Percentiles rank a stretch among this genome's conserved stretches.
phyloP scores from a whole-genome alignment of 139 green algal genomes.

The Chlorella sorokiniana region DNA sequence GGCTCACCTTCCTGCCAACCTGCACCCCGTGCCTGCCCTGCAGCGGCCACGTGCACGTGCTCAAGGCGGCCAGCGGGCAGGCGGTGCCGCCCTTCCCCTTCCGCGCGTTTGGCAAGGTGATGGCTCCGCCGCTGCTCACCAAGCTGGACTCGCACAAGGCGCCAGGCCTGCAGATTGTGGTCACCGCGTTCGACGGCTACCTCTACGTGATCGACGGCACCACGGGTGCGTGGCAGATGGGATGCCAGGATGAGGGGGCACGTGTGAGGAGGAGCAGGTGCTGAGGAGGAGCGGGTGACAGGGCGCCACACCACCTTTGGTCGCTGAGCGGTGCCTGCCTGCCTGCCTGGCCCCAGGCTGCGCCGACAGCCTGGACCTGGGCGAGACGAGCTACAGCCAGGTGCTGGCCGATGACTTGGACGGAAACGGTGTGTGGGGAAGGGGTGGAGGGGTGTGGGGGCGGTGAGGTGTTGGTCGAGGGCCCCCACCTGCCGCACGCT shows the following conservation, averaged over 20 bases:
- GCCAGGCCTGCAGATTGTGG: constrained; percentile 75
- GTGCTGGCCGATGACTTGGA: constrained; percentile 94
- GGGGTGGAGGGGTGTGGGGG: neutral
- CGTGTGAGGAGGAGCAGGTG: constrained; percentile 25
- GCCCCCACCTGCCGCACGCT: no score
- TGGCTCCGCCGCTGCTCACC: constrained; percentile 65
- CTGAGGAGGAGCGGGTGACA: neutral
- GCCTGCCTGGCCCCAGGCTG: constrained; percentile 56
- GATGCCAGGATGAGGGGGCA: neutral
- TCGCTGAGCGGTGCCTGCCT: neutral
- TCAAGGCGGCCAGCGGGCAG: constrained; percentile 69
- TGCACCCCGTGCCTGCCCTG: neutral
- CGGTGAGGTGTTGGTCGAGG: neutral
- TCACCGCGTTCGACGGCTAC: constrained; percentile 89
- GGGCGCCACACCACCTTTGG: no score
- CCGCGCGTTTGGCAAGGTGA: constrained; percentile 52
- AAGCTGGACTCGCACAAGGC: constrained; percentile 13
- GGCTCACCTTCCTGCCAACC: no score
- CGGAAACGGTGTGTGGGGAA: constrained; percentile 44
- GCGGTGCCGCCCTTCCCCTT: constrained; percentile 82
- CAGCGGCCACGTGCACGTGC: constrained; percentile 79
- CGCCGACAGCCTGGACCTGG: constrained; percentile 90
- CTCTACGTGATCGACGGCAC: constrained; percentile 88
- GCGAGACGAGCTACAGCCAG: constrained; percentile 86
- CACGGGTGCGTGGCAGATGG: constrained; percentile 20